Evolutionary conservation across 148 eudicot genomes (phyloP), one percentile per base, ranked within the genome.

Genomic region (Vaccinium darrowii): DNA sequence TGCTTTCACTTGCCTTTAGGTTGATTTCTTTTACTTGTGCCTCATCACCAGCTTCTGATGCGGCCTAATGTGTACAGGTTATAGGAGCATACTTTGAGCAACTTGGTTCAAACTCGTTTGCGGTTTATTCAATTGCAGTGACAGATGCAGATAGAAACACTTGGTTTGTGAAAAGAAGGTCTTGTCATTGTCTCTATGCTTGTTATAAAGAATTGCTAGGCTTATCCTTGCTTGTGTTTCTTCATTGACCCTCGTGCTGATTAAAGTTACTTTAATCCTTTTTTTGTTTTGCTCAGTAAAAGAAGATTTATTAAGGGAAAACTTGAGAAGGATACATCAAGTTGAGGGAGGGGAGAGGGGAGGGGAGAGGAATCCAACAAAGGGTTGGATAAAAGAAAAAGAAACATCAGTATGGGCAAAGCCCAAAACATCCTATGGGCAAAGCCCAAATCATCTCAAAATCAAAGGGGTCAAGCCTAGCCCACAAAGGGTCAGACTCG

Each of bases 131-230:
- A 75, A 91, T 97, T 87, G 98, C 98, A 30, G 99, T 97, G 82
- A 93, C 96, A 60, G 98, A 95, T 85, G 92, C 93, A 56, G 92
- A 93, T 84, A 91, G 86, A 63, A 93, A 87, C 76, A 94, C 98
- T 75, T 94, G 98, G 99, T 97, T 95, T 93, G 99, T 97, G 80
- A 97, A 97, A 87, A 90, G 99, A 87, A 97, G 99, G 99, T 97
- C 76, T 81, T 77, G 86, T 67, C 79, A 52, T 76, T 49, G 7
- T 84, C 81, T 67, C 82, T 18, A 76, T 71, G 63, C 14, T 78
- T 50, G 51, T 57, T 83, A 82, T 10, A 72, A 54, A 15, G 5
- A 79, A 81, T 14, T 33, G 15, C 53, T 73, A n/a, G 67, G 67
- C 30, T 78, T 58, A 78, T 56, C 18, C 65, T 56, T 78, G 75